These are phyloP conservation scores for Yamadazyma sp. DNA, from an alignment of 805 yeast genomes.

Conservation along the genomic window DNA sequence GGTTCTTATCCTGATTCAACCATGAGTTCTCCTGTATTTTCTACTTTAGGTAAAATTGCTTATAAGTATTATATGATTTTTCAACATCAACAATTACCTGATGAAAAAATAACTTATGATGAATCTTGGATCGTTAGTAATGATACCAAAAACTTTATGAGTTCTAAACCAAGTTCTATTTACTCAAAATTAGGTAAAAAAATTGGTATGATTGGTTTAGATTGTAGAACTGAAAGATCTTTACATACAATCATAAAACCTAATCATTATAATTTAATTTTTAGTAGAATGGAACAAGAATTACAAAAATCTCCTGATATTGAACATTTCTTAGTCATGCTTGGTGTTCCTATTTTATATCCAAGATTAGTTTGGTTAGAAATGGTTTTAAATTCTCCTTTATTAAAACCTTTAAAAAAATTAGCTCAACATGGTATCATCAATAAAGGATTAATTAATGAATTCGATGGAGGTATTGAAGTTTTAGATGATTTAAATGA, in stretches of 20 bases:
- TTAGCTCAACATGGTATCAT: slow-evolving; percentile 59
- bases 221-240: slow-evolving; percentile 89
- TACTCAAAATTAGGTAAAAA: slow-evolving; percentile 73
- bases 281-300: slow-evolving; percentile 58
- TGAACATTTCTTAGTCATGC: slow-evolving; percentile 74
- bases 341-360: slow-evolving; percentile 94
- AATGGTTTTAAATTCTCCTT: slow-evolving; percentile 57
- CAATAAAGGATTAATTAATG: slow-evolving; percentile 76
- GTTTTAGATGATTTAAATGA: slow-evolving; percentile 90
- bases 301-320: slow-evolving; percentile 48
- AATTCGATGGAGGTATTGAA: slow-evolving; percentile 89
- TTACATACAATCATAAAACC: slow-evolving; percentile 52
- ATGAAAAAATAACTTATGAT: slow-evolving; percentile 36
- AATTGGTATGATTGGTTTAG: slow-evolving; percentile 74
- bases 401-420: slow-evolving; percentile 59
- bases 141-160: slow-evolving; percentile 64
- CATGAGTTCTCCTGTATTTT: slow-evolving; percentile 68
- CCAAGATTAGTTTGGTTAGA: slow-evolving; percentile 94
- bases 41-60: slow-evolving; percentile 73
- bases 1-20: slow-evolving; percentile 82
- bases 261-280: slow-evolving; percentile 58
- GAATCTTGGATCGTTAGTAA: slow-evolving; percentile 56
- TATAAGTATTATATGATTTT: slow-evolving; percentile 85
- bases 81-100: slow-evolving; percentile 74
- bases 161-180: slow-evolving; percentile 62